These are phyloP conservation scores for Ophiorrhiza pumila DNA, from an alignment of 257 asterid genomes.

Conservation along the genomic window DNA sequence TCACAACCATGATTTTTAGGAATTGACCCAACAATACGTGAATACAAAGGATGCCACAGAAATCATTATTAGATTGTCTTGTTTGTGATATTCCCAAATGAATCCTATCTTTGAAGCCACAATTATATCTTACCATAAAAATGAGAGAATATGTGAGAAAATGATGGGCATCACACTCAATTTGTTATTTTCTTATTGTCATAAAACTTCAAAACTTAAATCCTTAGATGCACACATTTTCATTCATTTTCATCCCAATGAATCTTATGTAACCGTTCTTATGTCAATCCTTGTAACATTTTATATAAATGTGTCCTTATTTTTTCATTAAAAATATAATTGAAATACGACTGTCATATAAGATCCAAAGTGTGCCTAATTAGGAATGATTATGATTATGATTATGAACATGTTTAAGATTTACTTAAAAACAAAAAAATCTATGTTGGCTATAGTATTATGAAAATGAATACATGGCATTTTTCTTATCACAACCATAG, in stretches of 20 bases:
- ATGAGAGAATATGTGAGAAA: not conserved
- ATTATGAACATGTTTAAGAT: not conserved
- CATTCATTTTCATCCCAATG: too few relatives aligned
- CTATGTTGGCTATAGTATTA: too few relatives aligned
- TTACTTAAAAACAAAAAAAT: not conserved
- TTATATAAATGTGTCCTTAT: too few relatives aligned
- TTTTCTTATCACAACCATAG: too few relatives aligned
- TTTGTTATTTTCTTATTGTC: not conserved
- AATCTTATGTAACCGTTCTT: too few relatives aligned
- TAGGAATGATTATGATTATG: too few relatives aligned
- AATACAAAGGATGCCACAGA: conserved; percentile 4
- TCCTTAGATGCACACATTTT: too few relatives aligned
- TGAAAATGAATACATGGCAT: too few relatives aligned
- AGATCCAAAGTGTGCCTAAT: too few relatives aligned
- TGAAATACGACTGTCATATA: too few relatives aligned
- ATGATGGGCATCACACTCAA: not conserved
- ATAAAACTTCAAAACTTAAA: not conserved
- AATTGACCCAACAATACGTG: not conserved
- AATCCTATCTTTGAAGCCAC: not conserved
- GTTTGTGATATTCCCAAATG: not conserved
- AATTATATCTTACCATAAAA: not conserved
- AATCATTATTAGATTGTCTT: not conserved
- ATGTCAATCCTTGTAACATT: too few relatives aligned
- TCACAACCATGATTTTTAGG: not conserved
- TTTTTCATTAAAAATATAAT: too few relatives aligned